Percentiles rank a stretch among this genome's conserved stretches.
Conservation (phyloP, 345 rosid species). For the Eucalyptus viminalis region DNA sequence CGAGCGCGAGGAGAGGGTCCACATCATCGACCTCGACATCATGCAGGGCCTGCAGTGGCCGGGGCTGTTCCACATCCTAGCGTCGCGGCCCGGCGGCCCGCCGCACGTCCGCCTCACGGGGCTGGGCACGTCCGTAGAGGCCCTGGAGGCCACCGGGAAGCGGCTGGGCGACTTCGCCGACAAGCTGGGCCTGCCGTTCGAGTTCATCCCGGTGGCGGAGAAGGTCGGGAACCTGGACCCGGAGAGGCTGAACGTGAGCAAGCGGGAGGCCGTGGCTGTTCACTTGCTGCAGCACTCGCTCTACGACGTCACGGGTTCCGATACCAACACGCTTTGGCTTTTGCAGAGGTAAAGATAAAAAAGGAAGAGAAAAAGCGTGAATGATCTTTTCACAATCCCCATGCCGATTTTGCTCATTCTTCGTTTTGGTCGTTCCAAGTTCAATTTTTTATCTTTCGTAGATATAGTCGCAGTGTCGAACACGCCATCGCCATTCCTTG, state of each 20-base stretch:
- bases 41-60: slow-evolving; percentile 99
- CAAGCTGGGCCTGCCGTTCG: slow-evolving; percentile 81
- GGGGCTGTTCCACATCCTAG: slow-evolving; percentile 85
- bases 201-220: slow-evolving; percentile 75
- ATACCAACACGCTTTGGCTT: slow-evolving; percentile 71
- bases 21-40: slow-evolving; percentile 89
- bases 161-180: slow-evolving; percentile 85
- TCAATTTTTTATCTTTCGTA: background rate
- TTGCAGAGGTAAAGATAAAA: slow-evolving; percentile 54
- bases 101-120: slow-evolving; percentile 95
- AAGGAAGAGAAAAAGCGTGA: background rate
- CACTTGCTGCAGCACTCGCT: slow-evolving; percentile 99
- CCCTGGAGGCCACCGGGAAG: slow-evolving; percentile 89
- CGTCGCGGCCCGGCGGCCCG: slow-evolving; percentile 89
- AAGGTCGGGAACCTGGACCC: slow-evolving; percentile 83
- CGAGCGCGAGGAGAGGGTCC: slow-evolving; percentile 88
- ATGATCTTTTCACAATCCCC: background rate
- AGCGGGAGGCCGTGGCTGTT: slow-evolving; percentile 92
- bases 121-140: slow-evolving; percentile 79
- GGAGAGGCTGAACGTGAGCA: slow-evolving; percentile 59
- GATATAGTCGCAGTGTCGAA: background rate
- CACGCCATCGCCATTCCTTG: background rate
- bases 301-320: slow-evolving; percentile 96
- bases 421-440: background rate
- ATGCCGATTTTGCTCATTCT: background rate